Evolutionary conservation across 2,329 filamentous ascomycete genomes (phyloP), one percentile per base, ranked within the genome.

Genomic region (Coniochaeta hoffmannii): DNA sequence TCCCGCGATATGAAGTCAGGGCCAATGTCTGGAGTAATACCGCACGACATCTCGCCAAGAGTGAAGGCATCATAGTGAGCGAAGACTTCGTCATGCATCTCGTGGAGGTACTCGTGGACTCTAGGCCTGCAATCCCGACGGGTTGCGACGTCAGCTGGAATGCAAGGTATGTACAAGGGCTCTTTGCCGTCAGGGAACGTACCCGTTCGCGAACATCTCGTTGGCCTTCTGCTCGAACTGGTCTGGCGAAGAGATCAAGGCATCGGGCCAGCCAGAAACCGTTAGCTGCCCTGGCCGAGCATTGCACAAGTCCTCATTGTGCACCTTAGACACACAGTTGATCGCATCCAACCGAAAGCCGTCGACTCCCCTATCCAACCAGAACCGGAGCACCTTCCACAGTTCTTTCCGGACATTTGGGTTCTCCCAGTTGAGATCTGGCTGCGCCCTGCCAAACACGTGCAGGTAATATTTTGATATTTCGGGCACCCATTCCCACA

Each of bases 381-480:
- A 91, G 70, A 90, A 91, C 17, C 17, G 9, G 22, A 79, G 77
- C 76, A 89, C 86, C 22, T 85, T 78, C 66, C 89, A 85, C 2
- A 89, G 83, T 2, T 84, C 85, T 55, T 79, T 70, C 32, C 86
- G 79, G 3, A 88, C 83, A 0, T 78, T 77, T 0, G 77, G 76
- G 62, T 87, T 86, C 65, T 90, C 85, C 87, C 87, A 91, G 71
- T 91, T 91, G 38, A 92, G 78, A 60, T 91, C 88, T 0, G 88
- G 88, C 65, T 90, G 88, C 60, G 87, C 81, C 4, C 77, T 78
- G 41, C 81, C 81, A 68, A 89, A 92, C 30, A 91, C 77, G 59
- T 83, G 81, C 1, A 90, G 80, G 64, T 89, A 81, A 64, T 79
- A 80, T 59, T 80, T 75, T 11, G 69, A 68, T 58, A 61, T 77